phyloP scores from a whole-genome alignment of 495 filamentous ascomycete genomes.

The Xylona heveae region DNA sequence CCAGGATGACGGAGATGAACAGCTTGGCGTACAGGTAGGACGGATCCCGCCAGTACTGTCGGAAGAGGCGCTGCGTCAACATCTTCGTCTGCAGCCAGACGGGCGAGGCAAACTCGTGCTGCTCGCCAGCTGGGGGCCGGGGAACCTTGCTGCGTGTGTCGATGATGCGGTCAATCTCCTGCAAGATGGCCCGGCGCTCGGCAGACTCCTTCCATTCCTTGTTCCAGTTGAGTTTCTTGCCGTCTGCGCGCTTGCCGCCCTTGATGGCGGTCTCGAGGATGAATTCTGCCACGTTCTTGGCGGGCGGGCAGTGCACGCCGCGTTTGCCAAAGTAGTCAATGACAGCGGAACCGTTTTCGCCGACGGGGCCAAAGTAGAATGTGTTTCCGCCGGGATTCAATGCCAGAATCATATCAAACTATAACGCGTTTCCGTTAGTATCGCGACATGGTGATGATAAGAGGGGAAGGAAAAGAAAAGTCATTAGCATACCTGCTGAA shows the following conservation, averaged over 20 bases:
- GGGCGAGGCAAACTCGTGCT: slow-evolving; percentile 43
- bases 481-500: too few relatives aligned
- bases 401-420: slow-evolving; percentile 56
- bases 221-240: slow-evolving; percentile 41
- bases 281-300: slow-evolving; percentile 68
- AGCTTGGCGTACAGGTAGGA: slow-evolving; percentile 60
- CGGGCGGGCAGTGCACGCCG: slow-evolving; percentile 34
- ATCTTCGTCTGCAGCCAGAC: slow-evolving; percentile 32
- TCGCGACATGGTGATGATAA: too few relatives aligned
- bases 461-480: too few relatives aligned
- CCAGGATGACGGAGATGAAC: slow-evolving; percentile 45
- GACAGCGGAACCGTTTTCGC: slow-evolving; percentile 36
- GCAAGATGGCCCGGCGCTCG: slow-evolving; percentile 25
- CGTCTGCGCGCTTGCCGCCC: slow-evolving; percentile 23
- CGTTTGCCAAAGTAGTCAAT: slow-evolving; percentile 45
- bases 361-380: slow-evolving; percentile 56
- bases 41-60: slow-evolving; percentile 46
- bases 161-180: slow-evolving; percentile 39
- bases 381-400: slow-evolving; percentile 48
- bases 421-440: too few relatives aligned
- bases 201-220: slow-evolving; percentile 47
- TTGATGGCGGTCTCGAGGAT: slow-evolving; percentile 65
- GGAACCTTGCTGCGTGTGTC: slow-evolving; percentile 28
- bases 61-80: slow-evolving; percentile 44
- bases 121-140: slow-evolving; percentile 10